These are phyloP conservation scores for Salix suchowensis DNA, from an alignment of 345 rosid species.

Conservation along the genomic window DNA sequence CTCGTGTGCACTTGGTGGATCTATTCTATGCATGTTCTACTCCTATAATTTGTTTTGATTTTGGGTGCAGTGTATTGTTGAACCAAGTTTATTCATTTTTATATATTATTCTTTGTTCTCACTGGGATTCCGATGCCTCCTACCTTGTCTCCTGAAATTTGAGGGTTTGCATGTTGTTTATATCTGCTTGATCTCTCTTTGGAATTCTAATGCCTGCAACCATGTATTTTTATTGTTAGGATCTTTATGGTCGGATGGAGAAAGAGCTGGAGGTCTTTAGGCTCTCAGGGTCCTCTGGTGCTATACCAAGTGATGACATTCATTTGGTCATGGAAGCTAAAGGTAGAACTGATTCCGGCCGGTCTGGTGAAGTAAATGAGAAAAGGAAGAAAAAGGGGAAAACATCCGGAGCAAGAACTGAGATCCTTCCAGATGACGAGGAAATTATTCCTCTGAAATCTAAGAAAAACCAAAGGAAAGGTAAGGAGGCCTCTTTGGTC, in stretches of 20 bases:
- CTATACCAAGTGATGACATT: constrained; percentile 24
- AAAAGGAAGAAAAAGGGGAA: constrained; percentile 81
- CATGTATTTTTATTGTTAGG: constrained; percentile 42
- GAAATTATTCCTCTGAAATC: constrained; percentile 63
- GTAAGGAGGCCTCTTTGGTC: constrained; percentile 57
- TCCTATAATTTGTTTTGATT: neutral
- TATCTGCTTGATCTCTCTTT: constrained; percentile 5
- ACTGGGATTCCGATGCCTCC: neutral
- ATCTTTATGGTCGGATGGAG: constrained; percentile 62
- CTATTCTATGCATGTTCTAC: neutral
- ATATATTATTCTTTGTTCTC: neutral
- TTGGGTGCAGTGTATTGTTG: no score
- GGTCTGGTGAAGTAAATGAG: constrained; percentile 44
- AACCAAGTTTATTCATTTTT: no score
- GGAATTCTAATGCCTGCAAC: constrained; percentile 20
- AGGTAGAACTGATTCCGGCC: constrained; percentile 38
- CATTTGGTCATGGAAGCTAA: constrained; percentile 39
- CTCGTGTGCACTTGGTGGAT: no score
- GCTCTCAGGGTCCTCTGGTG: constrained; percentile 44
- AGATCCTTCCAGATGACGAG: constrained; percentile 51
- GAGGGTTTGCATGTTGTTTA: neutral
- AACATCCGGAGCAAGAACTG: constrained; percentile 53
- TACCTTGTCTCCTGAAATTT: neutral
- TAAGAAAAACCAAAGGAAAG: constrained; percentile 81
- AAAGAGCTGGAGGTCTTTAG: constrained; percentile 66